A percentile compares a stretch with the other conserved stretches of the same genome.
These are phyloP conservation scores for Chalciporus sphaerocephalus DNA, from an alignment of 768 basidiomycete species.

Conservation along the genomic window DNA sequence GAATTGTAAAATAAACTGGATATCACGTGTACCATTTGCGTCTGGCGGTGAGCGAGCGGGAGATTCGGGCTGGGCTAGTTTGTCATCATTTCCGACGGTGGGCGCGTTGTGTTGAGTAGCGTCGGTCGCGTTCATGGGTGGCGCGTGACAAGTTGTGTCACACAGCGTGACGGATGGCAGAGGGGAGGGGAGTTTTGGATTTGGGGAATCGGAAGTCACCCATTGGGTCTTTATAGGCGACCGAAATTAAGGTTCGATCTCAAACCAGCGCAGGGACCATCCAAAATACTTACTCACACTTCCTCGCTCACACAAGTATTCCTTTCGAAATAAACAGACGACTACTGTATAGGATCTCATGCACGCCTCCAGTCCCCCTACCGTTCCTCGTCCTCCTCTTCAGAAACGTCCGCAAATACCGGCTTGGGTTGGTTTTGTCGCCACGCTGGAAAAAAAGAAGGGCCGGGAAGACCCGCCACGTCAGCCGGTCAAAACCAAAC, in stretches of 20 bases:
- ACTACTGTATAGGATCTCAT: conserved; percentile 3
- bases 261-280: conserved; percentile 68
- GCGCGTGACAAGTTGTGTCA: conserved; percentile 61
- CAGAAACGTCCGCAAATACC: conserved; percentile 65
- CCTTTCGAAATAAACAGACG: conserved; percentile 7
- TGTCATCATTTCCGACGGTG: conserved; percentile 29
- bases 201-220: conserved; percentile 65
- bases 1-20: conserved; percentile 27
- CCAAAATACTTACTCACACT: conserved; percentile 37
- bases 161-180: conserved; percentile 54
- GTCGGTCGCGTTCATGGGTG: conserved; percentile 57
- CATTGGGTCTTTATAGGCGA: conserved; percentile 79
- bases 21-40: conserved; percentile 41
- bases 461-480: conserved; percentile 44
- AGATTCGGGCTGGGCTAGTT: conserved; percentile 20
- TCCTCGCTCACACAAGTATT: conserved; percentile 18
- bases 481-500: conserved; percentile 43
- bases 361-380: conserved; percentile 35
- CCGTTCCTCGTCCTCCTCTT: conserved; percentile 55
- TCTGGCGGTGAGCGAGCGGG: conserved; percentile 18
- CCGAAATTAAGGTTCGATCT: conserved; percentile 82
- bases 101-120: conserved; percentile 28
- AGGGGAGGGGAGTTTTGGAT: conserved; percentile 54
- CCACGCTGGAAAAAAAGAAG: conserved; percentile 68
- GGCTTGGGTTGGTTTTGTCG: conserved; percentile 79